Conservation (phyloP, 371 early-diverging fungal genomes). For the Mortierella sp. region DNA sequence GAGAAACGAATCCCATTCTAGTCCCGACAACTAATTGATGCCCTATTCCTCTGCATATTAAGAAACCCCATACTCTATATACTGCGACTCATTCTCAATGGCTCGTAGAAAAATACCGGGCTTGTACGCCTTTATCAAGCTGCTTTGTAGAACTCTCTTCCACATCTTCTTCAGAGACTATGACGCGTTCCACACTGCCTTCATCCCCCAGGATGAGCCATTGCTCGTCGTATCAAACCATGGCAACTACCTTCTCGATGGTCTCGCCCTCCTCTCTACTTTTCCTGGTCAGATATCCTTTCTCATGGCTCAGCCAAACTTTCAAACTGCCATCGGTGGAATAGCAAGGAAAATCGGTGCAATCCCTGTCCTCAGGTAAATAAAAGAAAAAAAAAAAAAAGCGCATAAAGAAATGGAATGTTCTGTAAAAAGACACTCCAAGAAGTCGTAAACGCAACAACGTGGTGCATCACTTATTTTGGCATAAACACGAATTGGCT, state of each 20-base stretch:
- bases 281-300: conserved; percentile 59
- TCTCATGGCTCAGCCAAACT: conserved; percentile 58
- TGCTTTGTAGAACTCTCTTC: conserved; percentile 52
- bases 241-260: conserved; percentile 60
- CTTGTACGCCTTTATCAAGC: conserved; percentile 47
- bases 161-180: conserved; percentile 53
- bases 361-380: conserved; percentile 56
- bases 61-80: neutral
- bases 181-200: conserved; percentile 39
- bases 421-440: no score
- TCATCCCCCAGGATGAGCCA: conserved; percentile 45
- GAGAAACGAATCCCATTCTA: no score
- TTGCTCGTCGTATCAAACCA: conserved; percentile 55
- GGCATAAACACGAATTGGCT: no score
- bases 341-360: conserved; percentile 57
- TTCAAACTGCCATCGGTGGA: conserved; percentile 57
- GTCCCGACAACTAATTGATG: no score
- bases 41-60: neutral
- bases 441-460: no score
- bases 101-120: conserved; percentile 43
- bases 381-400: neutral
- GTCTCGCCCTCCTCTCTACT: conserved; percentile 50
- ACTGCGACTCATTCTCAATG: neutral
- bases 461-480: no score
- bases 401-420: neutral